Evolutionary conservation across 805 yeast genomes (phyloP), one percentile per base, ranked within the genome.

Genomic region (Candida parachauliodes): DNA sequence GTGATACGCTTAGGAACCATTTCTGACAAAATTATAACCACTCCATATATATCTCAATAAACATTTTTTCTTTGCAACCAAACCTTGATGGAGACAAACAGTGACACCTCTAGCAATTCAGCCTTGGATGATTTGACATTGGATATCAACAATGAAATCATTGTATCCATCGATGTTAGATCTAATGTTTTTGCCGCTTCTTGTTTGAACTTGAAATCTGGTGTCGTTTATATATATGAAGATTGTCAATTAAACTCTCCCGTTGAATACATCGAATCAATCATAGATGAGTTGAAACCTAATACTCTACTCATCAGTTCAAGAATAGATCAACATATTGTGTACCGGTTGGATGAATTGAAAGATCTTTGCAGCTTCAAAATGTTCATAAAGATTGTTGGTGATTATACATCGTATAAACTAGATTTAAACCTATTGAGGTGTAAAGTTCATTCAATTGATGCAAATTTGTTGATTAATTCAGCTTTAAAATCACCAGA

Each of bases 21-120:
- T 3, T 54, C 50, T 10, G 62, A 51, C 14, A 62, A 61, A 41
- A 39, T 62, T 14, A 52, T 62, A 4, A 60, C 55, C 3, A 61
- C 66, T 1, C 68, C 68, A 4, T 45, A 11, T 56, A 33, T 36
- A 40, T 10, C 22, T 17, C 29, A 31, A 31, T n/a, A 27, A 5
- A 31, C 25, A 32, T 3, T 11, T 3, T 21, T 3, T 25, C 4
- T 22, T 17, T n/a, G n/a, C n/a, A n/a, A n/a, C n/a, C n/a, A n/a
- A n/a, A n/a, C n/a, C n/a, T n/a, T n/a, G n/a, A n/a, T n/a, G n/a
- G n/a, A n/a, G n/a, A n/a, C n/a, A n/a, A n/a, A n/a, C n/a, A n/a
- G n/a, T 16, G 22, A 15, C 19, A 9, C 5, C 3, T 15, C 19
- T 24, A 24, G 11, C 12, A 11, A 28, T 4, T 5, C 15, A 8